These are phyloP conservation scores for Saccharum spontaneum DNA, from an alignment of 176 grass and related monocot genomes.

Conservation along the genomic window DNA sequence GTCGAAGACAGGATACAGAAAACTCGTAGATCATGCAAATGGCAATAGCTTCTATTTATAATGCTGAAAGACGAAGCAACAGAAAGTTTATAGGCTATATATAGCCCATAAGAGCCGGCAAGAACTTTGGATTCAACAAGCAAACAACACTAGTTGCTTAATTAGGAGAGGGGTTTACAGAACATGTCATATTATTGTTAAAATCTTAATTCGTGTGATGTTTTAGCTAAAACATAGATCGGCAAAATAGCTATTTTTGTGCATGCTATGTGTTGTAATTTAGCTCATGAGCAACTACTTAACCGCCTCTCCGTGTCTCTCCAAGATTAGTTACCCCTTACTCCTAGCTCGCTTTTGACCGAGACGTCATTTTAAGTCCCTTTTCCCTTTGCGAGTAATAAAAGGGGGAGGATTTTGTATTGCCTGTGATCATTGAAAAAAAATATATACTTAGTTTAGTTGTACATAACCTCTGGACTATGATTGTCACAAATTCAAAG, in stretches of 20 bases:
- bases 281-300: conserved; percentile 16
- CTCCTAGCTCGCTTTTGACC: conserved; percentile 47
- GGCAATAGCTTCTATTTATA: conserved; percentile 54
- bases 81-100: conserved; percentile 33
- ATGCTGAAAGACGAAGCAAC: conserved; percentile 27
- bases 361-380: background rate
- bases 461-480: background rate
- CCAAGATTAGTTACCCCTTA: conserved; percentile 48
- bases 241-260: conserved; percentile 43
- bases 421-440: background rate
- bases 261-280: conserved; percentile 35
- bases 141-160: conserved; percentile 38
- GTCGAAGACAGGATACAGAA: background rate
- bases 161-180: conserved; percentile 34
- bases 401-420: background rate
- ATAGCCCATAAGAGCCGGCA: conserved; percentile 49
- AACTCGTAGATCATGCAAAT: conserved; percentile 27
- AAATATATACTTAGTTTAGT: background rate
- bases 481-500: background rate
- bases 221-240: conserved; percentile 15
- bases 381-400: background rate
- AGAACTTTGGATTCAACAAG: conserved; percentile 42
- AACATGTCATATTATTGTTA: conserved; percentile 27
- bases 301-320: conserved; percentile 12
- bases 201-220: conserved; percentile 8